Percentiles rank a stretch among this genome's conserved stretches.
phyloP scores from a whole-genome alignment of 495 filamentous ascomycete species.

The Elaphomyces granulatus region DNA sequence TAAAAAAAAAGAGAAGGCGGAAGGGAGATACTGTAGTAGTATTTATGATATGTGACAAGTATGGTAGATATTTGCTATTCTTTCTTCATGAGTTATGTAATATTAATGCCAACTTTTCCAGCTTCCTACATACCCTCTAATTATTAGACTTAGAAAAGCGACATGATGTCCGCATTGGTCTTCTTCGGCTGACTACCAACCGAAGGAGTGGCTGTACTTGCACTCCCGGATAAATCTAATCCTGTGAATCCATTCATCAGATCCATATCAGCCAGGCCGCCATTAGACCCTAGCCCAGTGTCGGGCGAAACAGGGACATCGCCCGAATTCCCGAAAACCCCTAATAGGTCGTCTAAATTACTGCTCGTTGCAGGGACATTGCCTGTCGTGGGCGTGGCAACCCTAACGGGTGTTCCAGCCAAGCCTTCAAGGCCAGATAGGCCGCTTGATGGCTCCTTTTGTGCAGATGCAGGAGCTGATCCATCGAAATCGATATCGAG shows the following conservation, averaged over 20 bases:
- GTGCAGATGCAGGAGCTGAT: constrained; percentile 73
- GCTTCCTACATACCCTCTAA: too few relatives aligned
- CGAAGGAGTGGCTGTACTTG: constrained; percentile 11
- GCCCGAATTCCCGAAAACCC: constrained; percentile 47
- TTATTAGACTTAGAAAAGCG: constrained; percentile 81
- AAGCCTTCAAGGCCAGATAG: constrained; percentile 57
- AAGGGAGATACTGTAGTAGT: too few relatives aligned
- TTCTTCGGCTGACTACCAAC: constrained; percentile 33
- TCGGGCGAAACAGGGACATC: constrained; percentile 18
- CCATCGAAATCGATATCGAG: constrained; percentile 98
- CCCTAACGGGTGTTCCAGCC: constrained; percentile 66
- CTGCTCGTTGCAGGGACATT: constrained; percentile 36
- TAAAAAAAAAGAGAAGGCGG: too few relatives aligned
- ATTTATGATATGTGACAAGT: too few relatives aligned
- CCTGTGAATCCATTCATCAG: constrained; percentile 76
- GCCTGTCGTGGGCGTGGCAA: constrained; percentile 43
- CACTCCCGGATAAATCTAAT: constrained; percentile 51
- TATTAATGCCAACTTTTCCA: too few relatives aligned
- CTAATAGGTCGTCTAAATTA: constrained; percentile 82
- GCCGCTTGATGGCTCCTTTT: constrained; percentile 48
- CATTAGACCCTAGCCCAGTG: constrained; percentile 10
- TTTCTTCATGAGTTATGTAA: too few relatives aligned
- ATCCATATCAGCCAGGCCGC: constrained; percentile 32
- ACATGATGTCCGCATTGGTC: constrained; percentile 79
- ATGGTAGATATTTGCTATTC: too few relatives aligned